These are phyloP conservation scores for Colletotrichum sp. DNA, from an alignment of 2,329 filamentous ascomycete species.

Conservation along the genomic window DNA sequence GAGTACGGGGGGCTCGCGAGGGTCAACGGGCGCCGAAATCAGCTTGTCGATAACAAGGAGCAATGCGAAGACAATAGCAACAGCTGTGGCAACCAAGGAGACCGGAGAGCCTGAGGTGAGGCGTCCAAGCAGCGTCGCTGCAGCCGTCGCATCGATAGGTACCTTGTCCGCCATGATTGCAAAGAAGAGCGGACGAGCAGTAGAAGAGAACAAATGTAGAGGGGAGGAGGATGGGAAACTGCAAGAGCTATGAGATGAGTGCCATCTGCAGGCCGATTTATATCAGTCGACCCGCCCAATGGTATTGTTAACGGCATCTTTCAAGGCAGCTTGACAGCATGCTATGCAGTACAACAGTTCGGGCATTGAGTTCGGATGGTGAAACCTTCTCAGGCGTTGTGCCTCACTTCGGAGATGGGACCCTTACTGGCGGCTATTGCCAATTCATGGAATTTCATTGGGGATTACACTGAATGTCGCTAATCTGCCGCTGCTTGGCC, in stretches of 20 bases:
- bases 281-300: not conserved
- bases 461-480: not conserved
- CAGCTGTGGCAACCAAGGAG: not conserved
- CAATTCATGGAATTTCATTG: not conserved
- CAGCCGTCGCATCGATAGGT: not conserved
- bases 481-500: not conserved
- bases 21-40: slow-evolving; percentile 25
- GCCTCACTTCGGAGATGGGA: not conserved
- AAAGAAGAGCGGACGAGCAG: not conserved
- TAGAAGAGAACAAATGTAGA: not conserved
- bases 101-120: not conserved
- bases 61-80: not conserved
- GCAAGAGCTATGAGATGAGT: not conserved
- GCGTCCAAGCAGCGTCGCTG: not conserved
- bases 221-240: not conserved
- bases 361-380: not conserved
- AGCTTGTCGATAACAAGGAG: not conserved
- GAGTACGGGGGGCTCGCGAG: slow-evolving; percentile 47
- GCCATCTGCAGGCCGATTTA: not conserved
- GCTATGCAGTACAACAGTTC: not conserved
- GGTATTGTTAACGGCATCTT: not conserved
- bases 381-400: not conserved
- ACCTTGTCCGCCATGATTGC: not conserved
- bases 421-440: not conserved
- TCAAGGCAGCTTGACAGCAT: not conserved